These are phyloP conservation scores for Fusarium subtropicale DNA, from an alignment of 2,329 filamentous ascomycete genomes.

Conservation along the genomic window DNA sequence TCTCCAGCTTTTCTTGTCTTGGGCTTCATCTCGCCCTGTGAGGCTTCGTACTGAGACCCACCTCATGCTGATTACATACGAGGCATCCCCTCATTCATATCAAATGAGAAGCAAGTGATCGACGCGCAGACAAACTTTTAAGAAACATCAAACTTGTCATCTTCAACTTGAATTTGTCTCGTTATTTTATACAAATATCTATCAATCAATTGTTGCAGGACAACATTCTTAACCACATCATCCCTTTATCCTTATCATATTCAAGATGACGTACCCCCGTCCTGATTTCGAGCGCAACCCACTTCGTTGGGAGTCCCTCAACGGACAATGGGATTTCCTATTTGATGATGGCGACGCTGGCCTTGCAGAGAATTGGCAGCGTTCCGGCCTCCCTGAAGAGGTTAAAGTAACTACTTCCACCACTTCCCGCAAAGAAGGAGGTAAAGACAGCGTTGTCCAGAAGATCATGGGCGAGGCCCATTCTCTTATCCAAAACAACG, in stretches of 20 bases:
- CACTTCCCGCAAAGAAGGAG: slow-evolving; percentile 47
- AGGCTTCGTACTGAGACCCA: slow-evolving; percentile 31
- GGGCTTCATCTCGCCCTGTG: slow-evolving; percentile 10
- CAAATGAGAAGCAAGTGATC: slow-evolving; percentile 21
- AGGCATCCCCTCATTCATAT: slow-evolving; percentile 27
- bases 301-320: slow-evolving; percentile 69
- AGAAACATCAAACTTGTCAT: slow-evolving; percentile 16
- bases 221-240: background rate
- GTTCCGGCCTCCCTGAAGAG: slow-evolving; percentile 60
- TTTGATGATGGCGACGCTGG: slow-evolving; percentile 74
- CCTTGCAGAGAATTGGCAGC: slow-evolving; percentile 64
- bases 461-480: slow-evolving; percentile 62
- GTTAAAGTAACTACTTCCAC: slow-evolving; percentile 47
- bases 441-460: slow-evolving; percentile 52
- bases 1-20: slow-evolving; percentile 28
- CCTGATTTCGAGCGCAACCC: slow-evolving; percentile 70
- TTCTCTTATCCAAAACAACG: slow-evolving; percentile 61
- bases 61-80: slow-evolving; percentile 36
- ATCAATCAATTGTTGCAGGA: background rate
- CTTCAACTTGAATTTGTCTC: background rate
- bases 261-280: slow-evolving; percentile 65
- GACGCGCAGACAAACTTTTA: slow-evolving; percentile 16
- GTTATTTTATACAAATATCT: background rate
- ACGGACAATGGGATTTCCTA: slow-evolving; percentile 72
- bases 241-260: background rate